Percentiles rank a stretch among this genome's conserved stretches.
Evolutionary conservation across 805 yeast genomes (phyloP).

Genomic region (Tetrapisispora phaffii): DNA sequence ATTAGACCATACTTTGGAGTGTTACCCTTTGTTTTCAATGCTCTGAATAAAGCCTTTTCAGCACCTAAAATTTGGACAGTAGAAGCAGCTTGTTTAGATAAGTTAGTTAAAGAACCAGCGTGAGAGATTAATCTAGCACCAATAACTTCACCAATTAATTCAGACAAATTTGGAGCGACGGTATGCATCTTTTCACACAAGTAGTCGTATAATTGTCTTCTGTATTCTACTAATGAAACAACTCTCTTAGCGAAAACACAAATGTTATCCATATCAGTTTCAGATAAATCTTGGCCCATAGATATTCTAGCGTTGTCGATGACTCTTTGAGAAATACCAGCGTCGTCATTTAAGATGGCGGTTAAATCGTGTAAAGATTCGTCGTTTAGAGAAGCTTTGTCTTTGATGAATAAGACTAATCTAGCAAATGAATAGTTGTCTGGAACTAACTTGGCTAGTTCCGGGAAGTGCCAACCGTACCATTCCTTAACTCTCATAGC

Average conservation of each 20-base stretch:
- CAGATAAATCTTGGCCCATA: conserved; percentile 98
- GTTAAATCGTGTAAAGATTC: conserved; percentile 86
- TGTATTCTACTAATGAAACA: conserved; percentile 83
- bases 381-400: conserved; percentile 73
- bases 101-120: conserved; percentile 93
- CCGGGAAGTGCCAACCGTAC: conserved; percentile 99
- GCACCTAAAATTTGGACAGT: conserved; percentile 98
- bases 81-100: conserved; percentile 97
- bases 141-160: conserved; percentile 95
- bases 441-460: conserved; percentile 80
- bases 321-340: conserved; percentile 82
- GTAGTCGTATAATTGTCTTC: conserved; percentile 73
- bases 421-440: conserved; percentile 83
- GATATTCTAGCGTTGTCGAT: conserved; percentile 93
- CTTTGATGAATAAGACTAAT: conserved; percentile 71
- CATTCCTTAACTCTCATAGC: conserved; percentile 96
- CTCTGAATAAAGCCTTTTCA: conserved; percentile 93
- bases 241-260: conserved; percentile 88
- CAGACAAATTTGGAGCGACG: conserved; percentile 95
- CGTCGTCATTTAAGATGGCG: conserved; percentile 75
- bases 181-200: conserved; percentile 92
- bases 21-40: conserved; percentile 91
- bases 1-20: conserved; percentile 94
- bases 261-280: conserved; percentile 87
- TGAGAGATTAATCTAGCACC: conserved; percentile 98